Evolutionary conservation across 1,284 basidiomycete species (phyloP).

Genomic region (Leccinum subfulvum): DNA sequence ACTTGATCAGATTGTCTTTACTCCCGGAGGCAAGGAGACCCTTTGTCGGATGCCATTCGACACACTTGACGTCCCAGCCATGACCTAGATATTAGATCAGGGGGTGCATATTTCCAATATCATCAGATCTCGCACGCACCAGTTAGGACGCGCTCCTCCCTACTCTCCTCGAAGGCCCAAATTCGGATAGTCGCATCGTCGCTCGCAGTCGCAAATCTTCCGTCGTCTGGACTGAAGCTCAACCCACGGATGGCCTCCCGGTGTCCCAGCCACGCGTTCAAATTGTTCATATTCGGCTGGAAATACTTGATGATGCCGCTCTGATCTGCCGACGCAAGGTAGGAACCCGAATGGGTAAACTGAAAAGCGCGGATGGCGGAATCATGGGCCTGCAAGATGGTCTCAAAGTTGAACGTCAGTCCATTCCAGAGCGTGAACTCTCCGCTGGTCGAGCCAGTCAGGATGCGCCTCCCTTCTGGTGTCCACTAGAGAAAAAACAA

Average conservation of each 20-base stretch:
- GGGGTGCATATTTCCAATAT: neutral
- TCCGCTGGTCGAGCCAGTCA: slow-evolving; percentile 95
- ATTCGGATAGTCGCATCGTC: slow-evolving; percentile 94
- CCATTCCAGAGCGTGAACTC: slow-evolving; percentile 99
- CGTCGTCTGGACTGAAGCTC: slow-evolving; percentile 90
- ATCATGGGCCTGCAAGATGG: slow-evolving; percentile 97
- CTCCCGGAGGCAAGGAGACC: slow-evolving; percentile 91
- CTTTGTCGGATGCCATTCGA: slow-evolving; percentile 98
- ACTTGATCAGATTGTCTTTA: slow-evolving; percentile 98
- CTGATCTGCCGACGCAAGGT: slow-evolving; percentile 92
- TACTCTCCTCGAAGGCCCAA: slow-evolving; percentile 92
- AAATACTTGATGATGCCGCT: slow-evolving; percentile 97
- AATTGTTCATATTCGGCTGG: slow-evolving; percentile 97
- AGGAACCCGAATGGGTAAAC: slow-evolving; percentile 90
- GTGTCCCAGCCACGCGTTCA: slow-evolving; percentile 89
- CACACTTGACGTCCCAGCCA: slow-evolving; percentile 98
- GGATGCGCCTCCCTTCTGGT: slow-evolving; percentile 87
- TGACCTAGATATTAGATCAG: slow-evolving; percentile 55
- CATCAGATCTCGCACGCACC: slow-evolving; percentile 43
- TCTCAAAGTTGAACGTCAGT: slow-evolving; percentile 98
- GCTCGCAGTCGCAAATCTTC: slow-evolving; percentile 88
- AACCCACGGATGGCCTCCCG: slow-evolving; percentile 88
- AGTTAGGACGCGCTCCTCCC: slow-evolving; percentile 83
- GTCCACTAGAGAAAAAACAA: slow-evolving; percentile 71
- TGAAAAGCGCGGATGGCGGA: slow-evolving; percentile 86